phyloP scores from a whole-genome alignment of 352 stramenopile species.

The Pythium dissotocum region DNA sequence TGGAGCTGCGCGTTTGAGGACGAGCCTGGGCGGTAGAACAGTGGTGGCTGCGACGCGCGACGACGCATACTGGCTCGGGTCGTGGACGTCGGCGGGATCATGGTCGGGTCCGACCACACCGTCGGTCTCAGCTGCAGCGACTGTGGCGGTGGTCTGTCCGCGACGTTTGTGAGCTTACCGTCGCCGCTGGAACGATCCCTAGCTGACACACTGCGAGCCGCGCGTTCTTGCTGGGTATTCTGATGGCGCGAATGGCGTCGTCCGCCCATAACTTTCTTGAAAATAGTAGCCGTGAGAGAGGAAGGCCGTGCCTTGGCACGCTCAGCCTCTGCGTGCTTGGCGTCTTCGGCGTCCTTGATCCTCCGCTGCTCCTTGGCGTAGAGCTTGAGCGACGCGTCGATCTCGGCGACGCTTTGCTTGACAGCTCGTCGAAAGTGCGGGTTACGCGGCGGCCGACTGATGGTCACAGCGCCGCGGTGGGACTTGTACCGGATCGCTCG shows the following conservation, averaged over 20 bases:
- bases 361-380: slow-evolving; percentile 6
- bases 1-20: not conserved
- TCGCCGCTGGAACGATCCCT: not conserved
- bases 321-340: not conserved
- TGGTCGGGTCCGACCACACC: slow-evolving; percentile 17
- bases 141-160: not conserved
- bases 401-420: slow-evolving; percentile 42
- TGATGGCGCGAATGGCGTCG: not conserved
- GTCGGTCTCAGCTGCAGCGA: slow-evolving; percentile 16
- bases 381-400: slow-evolving; percentile 42
- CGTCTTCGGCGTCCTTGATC: slow-evolving; percentile 2
- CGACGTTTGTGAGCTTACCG: not conserved
- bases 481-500: slow-evolving; percentile 64
- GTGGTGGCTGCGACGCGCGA: slow-evolving; percentile 20
- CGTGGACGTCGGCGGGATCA: not conserved
- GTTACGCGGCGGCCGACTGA: slow-evolving; percentile 67
- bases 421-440: slow-evolving; percentile 65
- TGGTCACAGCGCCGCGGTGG: slow-evolving; percentile 62
- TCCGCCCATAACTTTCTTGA: slow-evolving; percentile 16
- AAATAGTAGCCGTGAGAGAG: slow-evolving; percentile 25
- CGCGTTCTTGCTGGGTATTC: not conserved
- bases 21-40: slow-evolving; percentile 5
- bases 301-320: slow-evolving; percentile 3
- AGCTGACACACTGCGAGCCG: slow-evolving; percentile 9
- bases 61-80: slow-evolving; percentile 1